Evolutionary conservation across 345 rosid species (phyloP).

Genomic region (Bruguiera parviflora): DNA sequence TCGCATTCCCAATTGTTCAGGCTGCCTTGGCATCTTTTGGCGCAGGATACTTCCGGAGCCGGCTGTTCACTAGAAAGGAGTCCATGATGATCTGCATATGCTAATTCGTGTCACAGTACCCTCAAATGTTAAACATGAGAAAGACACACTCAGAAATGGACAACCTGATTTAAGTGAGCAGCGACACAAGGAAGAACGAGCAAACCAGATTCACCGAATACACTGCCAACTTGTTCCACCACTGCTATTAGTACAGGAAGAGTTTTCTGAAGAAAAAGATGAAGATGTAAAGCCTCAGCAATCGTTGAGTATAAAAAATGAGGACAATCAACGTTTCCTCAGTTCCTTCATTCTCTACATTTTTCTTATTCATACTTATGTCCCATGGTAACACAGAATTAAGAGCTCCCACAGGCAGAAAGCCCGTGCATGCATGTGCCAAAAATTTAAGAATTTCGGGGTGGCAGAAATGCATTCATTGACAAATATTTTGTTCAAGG

Average conservation of each 20-base stretch:
- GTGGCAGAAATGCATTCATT: not conserved
- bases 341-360: not conserved
- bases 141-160: not conserved
- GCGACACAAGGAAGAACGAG: conserved; percentile 94
- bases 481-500: not conserved
- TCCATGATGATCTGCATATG: conserved; percentile 52
- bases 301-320: not conserved
- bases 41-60: conserved; percentile 39
- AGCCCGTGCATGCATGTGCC: not conserved
- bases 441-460: not conserved
- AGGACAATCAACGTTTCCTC: not conserved
- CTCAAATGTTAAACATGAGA: not conserved
- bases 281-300: conserved; percentile 2
- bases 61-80: conserved; percentile 54
- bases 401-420: not conserved
- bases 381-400: not conserved
- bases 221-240: conserved; percentile 80
- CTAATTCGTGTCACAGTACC: conserved; percentile 5
- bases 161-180: conserved; percentile 80
- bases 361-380: not conserved
- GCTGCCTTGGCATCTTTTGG: conserved; percentile 39
- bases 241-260: conserved; percentile 85
- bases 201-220: conserved; percentile 81
- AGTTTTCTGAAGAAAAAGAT: conserved; percentile 56
- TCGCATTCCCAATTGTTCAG: conserved; percentile 17